Evolutionary conservation across 1,284 basidiomycete genomes (phyloP), one percentile per base, ranked within the genome.

Genomic region (Trametes polyzona): DNA sequence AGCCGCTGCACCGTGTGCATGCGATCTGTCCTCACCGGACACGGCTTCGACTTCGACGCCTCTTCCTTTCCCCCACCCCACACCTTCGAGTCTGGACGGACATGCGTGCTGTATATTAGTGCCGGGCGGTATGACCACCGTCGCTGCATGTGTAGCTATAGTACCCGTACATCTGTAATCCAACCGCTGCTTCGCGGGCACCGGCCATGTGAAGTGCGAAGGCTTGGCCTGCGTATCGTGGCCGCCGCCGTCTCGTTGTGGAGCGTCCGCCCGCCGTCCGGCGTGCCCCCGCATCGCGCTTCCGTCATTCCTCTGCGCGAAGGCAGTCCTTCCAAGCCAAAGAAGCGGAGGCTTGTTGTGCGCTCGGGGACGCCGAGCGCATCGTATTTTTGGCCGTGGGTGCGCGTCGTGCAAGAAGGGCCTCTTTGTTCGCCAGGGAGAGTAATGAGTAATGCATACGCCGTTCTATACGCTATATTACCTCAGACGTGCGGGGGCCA

Each of bases 301-400:
- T n/a, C n/a, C n/a, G n/a, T n/a, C n/a, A n/a, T n/a, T n/a, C 23
- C 30, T 33, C 29, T 47, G 30, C 21, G 44, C 44, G 30, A 24
- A 33, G 33, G 9, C 26, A 11, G 19, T 19, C 19, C 44, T 40
- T 27, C 46, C 32, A 30, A 35, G 30, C 30, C 37, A 29, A n/a
- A 14, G 39, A 41, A 26, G 43, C 17, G 33, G 2, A 16, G n/a
- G 7, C 36, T 16, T 42, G 37, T 5, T 32, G n/a, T n/a, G n/a
- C 35, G 36, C 23, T 14, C n/a, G 26, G 8, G 39, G 6, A 12
- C 43, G 33, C 35, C 37, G 35, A 32, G 40, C 17, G 21, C 27
- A 10, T 17, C 23, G 39, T 58, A 61, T 58, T 62, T 62, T 55
- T 53, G 56, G 50, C 23, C 60, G 60, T 62, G 60, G 50, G 56